phyloP scores from a whole-genome alignment of 1,139 yeast species.

The Diutina pseudorugosa region DNA sequence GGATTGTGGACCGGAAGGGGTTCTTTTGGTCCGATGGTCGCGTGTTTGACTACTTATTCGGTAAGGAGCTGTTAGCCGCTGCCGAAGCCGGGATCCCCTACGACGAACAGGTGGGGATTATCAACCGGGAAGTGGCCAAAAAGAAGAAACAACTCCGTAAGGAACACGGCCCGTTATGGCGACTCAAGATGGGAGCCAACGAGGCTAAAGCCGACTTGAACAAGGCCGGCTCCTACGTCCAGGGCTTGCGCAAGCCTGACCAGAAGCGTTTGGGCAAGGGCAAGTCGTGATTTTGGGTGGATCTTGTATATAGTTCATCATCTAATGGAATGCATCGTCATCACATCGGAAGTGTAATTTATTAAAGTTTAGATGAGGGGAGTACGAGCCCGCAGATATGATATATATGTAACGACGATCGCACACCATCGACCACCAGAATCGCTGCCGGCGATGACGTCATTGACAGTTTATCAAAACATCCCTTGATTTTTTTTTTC shows the following conservation, averaged over 20 bases:
- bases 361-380: too few species aligned
- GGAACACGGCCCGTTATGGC: constrained; percentile 29
- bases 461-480: neutral
- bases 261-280: constrained; percentile 6
- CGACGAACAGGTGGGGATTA: constrained; percentile 39
- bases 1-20: constrained; percentile 77
- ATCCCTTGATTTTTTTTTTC: neutral
- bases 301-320: neutral
- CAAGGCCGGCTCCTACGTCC: constrained; percentile 11
- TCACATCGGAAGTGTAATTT: too few species aligned
- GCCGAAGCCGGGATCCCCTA: constrained; percentile 70
- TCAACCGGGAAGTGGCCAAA: constrained; percentile 26
- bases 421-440: neutral
- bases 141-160: constrained; percentile 26
- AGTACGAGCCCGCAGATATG: neutral
- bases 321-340: neutral
- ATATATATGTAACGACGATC: neutral
- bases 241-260: constrained; percentile 6
- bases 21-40: constrained; percentile 89
- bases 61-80: constrained; percentile 61
- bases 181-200: constrained; percentile 25
- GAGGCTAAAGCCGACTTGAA: constrained; percentile 22
- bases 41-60: constrained; percentile 67
- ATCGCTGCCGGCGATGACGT: neutral
- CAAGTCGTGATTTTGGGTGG: neutral